Percentiles rank a stretch among this genome's conserved stretches.
Evolutionary conservation across 106 monocot species (phyloP).

Genomic region (Dendrobium chrysotoxum): DNA sequence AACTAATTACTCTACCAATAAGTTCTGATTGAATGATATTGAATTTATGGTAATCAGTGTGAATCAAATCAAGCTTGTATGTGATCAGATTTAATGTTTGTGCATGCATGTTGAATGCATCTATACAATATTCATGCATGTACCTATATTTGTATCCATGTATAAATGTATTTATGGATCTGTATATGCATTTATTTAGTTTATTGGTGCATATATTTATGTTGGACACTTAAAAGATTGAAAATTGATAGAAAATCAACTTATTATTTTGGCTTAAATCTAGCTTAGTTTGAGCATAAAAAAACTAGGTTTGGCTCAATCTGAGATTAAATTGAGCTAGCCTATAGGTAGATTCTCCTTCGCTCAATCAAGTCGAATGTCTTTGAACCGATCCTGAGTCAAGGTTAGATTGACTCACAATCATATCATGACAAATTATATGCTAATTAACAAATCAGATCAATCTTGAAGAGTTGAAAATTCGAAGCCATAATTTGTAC

Average conservation of each 20-base stretch:
- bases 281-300: background rate
- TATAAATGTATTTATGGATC: background rate
- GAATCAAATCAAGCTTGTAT: background rate
- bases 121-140: no score
- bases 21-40: no score
- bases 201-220: background rate
- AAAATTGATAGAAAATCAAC: background rate
- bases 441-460: background rate
- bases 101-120: no score
- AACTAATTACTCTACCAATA: background rate
- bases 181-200: background rate
- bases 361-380: background rate
- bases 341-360: background rate
- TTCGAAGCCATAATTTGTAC: no score
- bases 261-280: background rate
- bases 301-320: background rate
- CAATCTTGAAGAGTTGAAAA: background rate
- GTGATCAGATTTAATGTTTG: background rate
- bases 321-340: background rate
- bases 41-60: background rate
- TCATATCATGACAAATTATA: background rate
- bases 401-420: background rate
- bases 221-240: background rate
- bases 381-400: background rate
- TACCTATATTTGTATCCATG: background rate